Base-by-base conservation (phyloP, 1,139 yeast genomes). In the Oligophagozyma castellii region DNA sequence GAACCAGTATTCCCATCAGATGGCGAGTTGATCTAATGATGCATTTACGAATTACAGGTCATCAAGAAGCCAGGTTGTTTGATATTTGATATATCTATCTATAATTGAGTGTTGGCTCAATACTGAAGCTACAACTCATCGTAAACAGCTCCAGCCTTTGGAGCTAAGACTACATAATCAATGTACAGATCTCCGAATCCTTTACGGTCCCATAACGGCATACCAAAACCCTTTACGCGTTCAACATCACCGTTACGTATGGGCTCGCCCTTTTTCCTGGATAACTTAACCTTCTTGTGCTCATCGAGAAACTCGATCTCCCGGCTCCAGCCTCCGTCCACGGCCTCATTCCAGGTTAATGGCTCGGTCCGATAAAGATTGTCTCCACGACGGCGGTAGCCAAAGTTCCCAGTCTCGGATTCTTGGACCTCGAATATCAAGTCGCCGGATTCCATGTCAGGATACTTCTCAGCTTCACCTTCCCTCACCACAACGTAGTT, bases 381-480 rank as follows among this genome's bases (percentile, higher is more conserved):
- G 39, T 64, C 52, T 16, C 79, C 79, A 35, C 83, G 66, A 43
- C 98, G 68, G 51, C 95, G 67, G 59, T 77, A 89, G 3, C 98
- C 98, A 69, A 83, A 56, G 48, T 77, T 76, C 19, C 61, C 60
- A 8, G 42, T 43, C 12, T 62, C 52, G 34, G 64, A 68, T 53
- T 79, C 93, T 26, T 52, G 51, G 25, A 83, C 51, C 24, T 61
- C 63, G 13, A 84, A 61, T 27, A 68, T 53, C 34, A 89, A 59
- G 55, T 89, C 84, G 7, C 98, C 98, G 2, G 94, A 70, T 10
- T 65, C 66, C 62, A 72, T 65, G 31, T 80, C 93, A 1, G 96
- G 95, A 35, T 65, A 64, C 48, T 73, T 77, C 48, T 86, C 93
- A 5, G 92, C 89, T 51, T 83, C 89, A 3, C 92, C 93, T 29